Evolutionary conservation across 2,329 filamentous ascomycete genomes (phyloP).

Genomic region (Zymoseptoria tritici): DNA sequence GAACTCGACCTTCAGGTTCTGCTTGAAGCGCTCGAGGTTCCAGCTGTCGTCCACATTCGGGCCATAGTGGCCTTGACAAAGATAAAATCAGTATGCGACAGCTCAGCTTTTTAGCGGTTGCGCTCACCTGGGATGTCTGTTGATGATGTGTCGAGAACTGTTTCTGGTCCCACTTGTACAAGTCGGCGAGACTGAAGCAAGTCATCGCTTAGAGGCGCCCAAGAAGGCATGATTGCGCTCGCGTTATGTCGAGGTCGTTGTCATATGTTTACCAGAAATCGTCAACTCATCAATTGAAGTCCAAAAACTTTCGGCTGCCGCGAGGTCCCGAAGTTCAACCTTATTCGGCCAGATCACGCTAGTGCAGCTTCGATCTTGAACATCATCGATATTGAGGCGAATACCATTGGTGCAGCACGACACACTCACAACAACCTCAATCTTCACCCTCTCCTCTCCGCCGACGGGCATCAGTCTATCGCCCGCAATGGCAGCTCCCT

Average conservation of each 20-base stretch:
- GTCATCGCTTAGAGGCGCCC: conserved; percentile 39
- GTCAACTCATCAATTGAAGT: background rate
- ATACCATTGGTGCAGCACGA: background rate
- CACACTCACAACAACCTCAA: background rate
- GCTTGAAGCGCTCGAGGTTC: conserved; percentile 65
- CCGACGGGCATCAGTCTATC: conserved; percentile 8
- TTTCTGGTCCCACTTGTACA: conserved; percentile 82
- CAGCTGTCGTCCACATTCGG: conserved; percentile 80
- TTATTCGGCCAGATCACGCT: no score
- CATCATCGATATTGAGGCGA: conserved; percentile 3
- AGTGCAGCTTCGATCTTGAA: background rate
- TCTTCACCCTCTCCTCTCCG: conserved; percentile 7
- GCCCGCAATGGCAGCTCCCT: conserved; percentile 58
- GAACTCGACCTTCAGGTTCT: conserved; percentile 67
- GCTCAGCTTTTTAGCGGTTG: background rate
- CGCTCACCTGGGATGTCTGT: conserved; percentile 66
- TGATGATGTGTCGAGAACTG: conserved; percentile 78
- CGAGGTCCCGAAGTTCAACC: no score
- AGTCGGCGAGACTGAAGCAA: conserved; percentile 65
- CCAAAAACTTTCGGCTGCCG: background rate
- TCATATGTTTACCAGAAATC: background rate
- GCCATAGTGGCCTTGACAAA: conserved; percentile 56
- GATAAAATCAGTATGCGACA: background rate
- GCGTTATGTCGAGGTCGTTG: conserved; percentile 1
- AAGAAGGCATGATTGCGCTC: conserved; percentile 22